phyloP scores from a whole-genome alignment of 805 yeast species.

The Starmera dryadoides region DNA sequence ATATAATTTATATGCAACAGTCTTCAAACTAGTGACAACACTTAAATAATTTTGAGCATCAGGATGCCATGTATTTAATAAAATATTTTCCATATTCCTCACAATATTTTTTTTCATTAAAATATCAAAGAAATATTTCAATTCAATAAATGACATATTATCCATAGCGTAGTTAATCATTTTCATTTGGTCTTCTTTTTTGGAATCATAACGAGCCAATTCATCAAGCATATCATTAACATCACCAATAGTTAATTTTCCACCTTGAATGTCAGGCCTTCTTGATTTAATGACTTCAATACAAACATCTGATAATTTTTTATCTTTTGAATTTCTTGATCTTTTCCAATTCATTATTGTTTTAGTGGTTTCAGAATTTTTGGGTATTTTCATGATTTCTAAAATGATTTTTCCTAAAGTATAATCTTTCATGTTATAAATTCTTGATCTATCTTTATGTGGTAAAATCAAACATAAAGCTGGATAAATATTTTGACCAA shows the following conservation, averaged over 20 bases:
- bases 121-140: slow-evolving; percentile 63
- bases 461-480: slow-evolving; percentile 58
- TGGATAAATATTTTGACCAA: slow-evolving; percentile 62
- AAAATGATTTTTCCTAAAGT: slow-evolving; percentile 45
- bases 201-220: slow-evolving; percentile 25
- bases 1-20: slow-evolving; percentile 49
- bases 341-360: slow-evolving; percentile 41
- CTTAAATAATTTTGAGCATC: slow-evolving; percentile 62
- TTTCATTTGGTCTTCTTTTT: slow-evolving; percentile 30
- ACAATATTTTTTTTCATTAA: slow-evolving; percentile 53
- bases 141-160: slow-evolving; percentile 51
- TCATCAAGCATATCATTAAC: slow-evolving; percentile 40
- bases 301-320: slow-evolving; percentile 40
- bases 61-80: slow-evolving; percentile 67
- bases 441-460: slow-evolving; percentile 48
- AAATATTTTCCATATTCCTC: slow-evolving; percentile 51
- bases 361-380: slow-evolving; percentile 53
- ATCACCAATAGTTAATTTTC: slow-evolving; percentile 36
- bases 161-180: slow-evolving; percentile 44
- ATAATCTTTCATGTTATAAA: slow-evolving; percentile 58
- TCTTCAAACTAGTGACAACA: slow-evolving; percentile 56
- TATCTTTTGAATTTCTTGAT: slow-evolving; percentile 28
- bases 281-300: slow-evolving; percentile 43
- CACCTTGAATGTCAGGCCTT: slow-evolving; percentile 30
- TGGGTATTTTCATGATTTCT: slow-evolving; percentile 49